Percentiles rank a stretch among this genome's conserved stretches.
Conservation (phyloP, 1,284 basidiomycete species). For the Ceratobasidium sp. region DNA sequence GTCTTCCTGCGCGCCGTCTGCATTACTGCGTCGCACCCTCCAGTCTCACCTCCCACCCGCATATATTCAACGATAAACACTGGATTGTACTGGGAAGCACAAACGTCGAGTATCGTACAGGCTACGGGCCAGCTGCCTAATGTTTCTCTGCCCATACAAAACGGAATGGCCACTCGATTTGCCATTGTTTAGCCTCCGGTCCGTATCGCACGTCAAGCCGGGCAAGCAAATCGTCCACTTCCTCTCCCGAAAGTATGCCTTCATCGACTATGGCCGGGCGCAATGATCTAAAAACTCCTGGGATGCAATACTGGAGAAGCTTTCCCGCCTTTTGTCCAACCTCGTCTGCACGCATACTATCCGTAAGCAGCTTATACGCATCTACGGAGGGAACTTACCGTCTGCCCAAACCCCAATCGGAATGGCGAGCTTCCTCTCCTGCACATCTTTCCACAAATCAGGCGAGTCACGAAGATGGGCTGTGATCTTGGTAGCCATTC, state of each 20-base stretch:
- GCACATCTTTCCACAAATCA: constrained; percentile 27
- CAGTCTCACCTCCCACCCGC: too few relatives aligned
- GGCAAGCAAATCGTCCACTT: constrained; percentile 7
- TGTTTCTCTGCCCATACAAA: constrained; percentile 30
- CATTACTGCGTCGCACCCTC: too few relatives aligned
- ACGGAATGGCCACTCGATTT: constrained; percentile 31
- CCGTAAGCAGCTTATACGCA: neutral
- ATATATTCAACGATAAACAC: too few relatives aligned
- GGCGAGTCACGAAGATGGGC: constrained; percentile 1
- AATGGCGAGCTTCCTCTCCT: constrained; percentile 17
- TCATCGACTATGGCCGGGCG: constrained; percentile 20
- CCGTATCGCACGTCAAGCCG: neutral
- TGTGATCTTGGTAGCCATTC: constrained; percentile 25
- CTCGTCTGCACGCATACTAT: constrained; percentile 5
- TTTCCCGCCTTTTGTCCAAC: constrained; percentile 10
- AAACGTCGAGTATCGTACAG: neutral
- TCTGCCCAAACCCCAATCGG: constrained; percentile 37
- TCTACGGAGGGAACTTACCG: neutral
- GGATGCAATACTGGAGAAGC: constrained; percentile 24
- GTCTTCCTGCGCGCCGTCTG: too few relatives aligned
- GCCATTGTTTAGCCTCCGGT: constrained; percentile 17
- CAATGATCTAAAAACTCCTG: constrained; percentile 18
- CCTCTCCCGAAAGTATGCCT: constrained; percentile 28
- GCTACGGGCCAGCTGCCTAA: neutral
- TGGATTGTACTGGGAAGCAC: too few relatives aligned